Conservation (phyloP, 225 moss, liverwort and hornwort species). For the Physcomitrellopsis africana region DNA sequence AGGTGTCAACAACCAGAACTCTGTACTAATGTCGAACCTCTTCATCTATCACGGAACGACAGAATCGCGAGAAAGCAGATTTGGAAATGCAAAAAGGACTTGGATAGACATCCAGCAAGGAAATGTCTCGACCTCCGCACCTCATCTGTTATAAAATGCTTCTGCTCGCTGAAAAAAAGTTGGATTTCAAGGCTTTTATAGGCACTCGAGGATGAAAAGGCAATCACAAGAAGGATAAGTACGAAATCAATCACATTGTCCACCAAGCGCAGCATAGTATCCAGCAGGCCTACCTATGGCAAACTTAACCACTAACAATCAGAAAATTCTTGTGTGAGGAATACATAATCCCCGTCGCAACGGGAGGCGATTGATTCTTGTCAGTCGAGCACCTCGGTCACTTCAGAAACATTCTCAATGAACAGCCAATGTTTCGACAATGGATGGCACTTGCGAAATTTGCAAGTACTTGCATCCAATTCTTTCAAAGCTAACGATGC, state of each 20-base stretch:
- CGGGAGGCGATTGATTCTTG: no score
- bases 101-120: neutral
- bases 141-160: neutral
- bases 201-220: neutral
- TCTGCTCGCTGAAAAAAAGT: neutral
- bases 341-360: no score
- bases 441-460: neutral
- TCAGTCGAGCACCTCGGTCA: no score
- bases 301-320: no score
- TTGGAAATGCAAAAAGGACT: conserved; percentile 28
- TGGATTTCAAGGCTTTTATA: neutral
- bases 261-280: neutral
- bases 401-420: neutral
- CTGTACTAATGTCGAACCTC: neutral
- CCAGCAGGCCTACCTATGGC: neutral
- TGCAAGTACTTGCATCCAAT: neutral
- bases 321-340: no score
- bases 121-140: neutral
- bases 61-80: conserved; percentile 5
- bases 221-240: neutral
- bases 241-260: neutral
- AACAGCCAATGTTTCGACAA: neutral
- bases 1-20: neutral
- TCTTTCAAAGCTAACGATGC: neutral
- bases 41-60: neutral